Conservation (phyloP, 495 filamentous ascomycete species). For the Achaetomiella virescens region DNA sequence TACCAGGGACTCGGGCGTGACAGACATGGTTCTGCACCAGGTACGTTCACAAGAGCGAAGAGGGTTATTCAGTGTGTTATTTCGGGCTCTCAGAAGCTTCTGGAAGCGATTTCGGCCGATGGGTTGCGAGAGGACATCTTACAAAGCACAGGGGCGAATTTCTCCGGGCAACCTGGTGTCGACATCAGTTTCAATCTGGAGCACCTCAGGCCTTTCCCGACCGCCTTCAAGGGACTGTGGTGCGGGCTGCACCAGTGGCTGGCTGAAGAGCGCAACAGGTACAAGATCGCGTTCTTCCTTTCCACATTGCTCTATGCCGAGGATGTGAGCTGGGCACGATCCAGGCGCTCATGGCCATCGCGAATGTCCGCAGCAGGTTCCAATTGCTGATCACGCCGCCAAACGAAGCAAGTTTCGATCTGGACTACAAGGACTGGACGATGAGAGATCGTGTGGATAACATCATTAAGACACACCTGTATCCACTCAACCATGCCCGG, state of each 20-base stretch:
- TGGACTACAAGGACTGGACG: neutral
- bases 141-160: neutral
- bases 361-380: neutral
- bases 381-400: neutral
- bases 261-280: conserved; percentile 2
- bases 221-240: neutral
- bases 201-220: neutral
- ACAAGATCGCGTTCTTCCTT: conserved; percentile 17
- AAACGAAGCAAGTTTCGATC: neutral
- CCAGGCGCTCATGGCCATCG: conserved; percentile 17
- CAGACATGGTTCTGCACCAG: no score
- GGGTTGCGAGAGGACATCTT: neutral
- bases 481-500: neutral
- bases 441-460: neutral
- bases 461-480: neutral
- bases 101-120: neutral
- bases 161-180: neutral
- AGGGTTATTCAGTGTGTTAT: neutral
- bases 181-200: conserved; percentile 6
- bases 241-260: conserved; percentile 12
- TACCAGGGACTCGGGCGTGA: conserved; percentile 22
- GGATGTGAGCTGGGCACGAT: neutral
- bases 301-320: conserved; percentile 14
- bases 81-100: neutral
- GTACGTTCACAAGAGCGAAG: neutral